These are phyloP conservation scores for Fagopyrum tataricum DNA, from an alignment of 148 eudicot genomes.

Conservation along the genomic window DNA sequence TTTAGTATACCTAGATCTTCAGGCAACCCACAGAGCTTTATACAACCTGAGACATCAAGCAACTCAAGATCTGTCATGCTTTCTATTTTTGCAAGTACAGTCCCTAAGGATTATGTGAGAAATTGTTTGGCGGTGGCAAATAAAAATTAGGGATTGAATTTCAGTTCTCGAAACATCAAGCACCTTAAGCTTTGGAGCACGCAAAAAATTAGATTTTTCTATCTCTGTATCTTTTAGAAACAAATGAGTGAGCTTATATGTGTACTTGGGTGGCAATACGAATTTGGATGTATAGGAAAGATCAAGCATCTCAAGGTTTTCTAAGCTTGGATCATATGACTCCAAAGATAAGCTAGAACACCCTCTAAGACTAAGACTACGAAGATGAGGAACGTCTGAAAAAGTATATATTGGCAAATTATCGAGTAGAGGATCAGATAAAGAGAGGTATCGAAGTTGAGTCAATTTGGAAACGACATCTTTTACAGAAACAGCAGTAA, in stretches of 20 bases:
- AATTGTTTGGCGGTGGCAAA: background rate
- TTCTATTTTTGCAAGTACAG: background rate
- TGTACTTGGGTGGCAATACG: background rate
- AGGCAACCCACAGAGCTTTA: background rate
- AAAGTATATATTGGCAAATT: background rate
- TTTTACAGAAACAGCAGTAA: background rate
- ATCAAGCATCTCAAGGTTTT: background rate
- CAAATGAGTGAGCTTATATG: background rate
- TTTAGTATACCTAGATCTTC: background rate
- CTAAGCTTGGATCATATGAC: background rate
- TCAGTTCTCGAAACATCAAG: background rate
- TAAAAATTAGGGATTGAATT: no score
- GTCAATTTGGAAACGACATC: background rate
- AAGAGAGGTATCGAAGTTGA: background rate
- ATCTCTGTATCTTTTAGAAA: background rate
- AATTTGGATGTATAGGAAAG: background rate
- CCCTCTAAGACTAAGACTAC: background rate
- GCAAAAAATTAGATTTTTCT: background rate
- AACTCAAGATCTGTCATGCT: background rate
- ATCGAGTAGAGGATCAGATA: background rate
- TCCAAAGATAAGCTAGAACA: background rate
- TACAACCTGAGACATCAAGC: background rate
- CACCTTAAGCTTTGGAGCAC: background rate
- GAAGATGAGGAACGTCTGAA: background rate
- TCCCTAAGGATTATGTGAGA: background rate